A percentile compares a stretch with the other conserved stretches of the same genome.
Conservation (phyloP, 306 rosid species). For the Myrica gale region DNA sequence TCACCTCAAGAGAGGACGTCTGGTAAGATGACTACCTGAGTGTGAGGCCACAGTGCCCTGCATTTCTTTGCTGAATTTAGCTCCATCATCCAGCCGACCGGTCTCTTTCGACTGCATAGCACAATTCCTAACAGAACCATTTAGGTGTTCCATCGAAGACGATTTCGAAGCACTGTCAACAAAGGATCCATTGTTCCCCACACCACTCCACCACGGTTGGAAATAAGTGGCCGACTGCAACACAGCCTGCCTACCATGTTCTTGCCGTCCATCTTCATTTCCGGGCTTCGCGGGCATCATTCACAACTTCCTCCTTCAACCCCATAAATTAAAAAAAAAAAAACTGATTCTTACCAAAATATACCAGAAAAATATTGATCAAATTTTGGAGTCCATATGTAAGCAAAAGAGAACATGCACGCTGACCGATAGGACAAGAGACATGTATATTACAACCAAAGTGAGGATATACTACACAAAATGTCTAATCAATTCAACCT, state of each 20-base stretch:
- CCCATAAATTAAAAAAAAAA: slow-evolving; percentile 16
- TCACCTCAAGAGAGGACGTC: slow-evolving; percentile 8
- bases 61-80: slow-evolving; percentile 33
- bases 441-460: not conserved
- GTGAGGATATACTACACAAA: slow-evolving; percentile 12
- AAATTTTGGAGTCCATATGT: not conserved
- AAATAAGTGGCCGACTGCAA: slow-evolving; percentile 45
- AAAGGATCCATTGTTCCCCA: slow-evolving; percentile 23
- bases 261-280: slow-evolving; percentile 34
- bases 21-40: slow-evolving; percentile 37
- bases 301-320: slow-evolving; percentile 40
- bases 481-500: not conserved
- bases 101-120: slow-evolving; percentile 28
- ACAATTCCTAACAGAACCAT: slow-evolving; percentile 40
- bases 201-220: slow-evolving; percentile 69
- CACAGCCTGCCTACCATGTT: slow-evolving; percentile 33
- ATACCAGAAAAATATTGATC: not conserved
- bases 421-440: too few species aligned
- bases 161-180: slow-evolving; percentile 39
- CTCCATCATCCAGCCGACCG: slow-evolving; percentile 33
- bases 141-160: slow-evolving; percentile 40
- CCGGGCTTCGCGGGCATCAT: slow-evolving; percentile 74
- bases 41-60: slow-evolving; percentile 36
- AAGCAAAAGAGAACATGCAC: slow-evolving; percentile 6
- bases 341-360: not conserved